Percentiles rank a stretch among this genome's conserved stretches.
Evolutionary conservation across 495 filamentous ascomycete species (phyloP).

Genomic region (Chaetomidium leptoderma): DNA sequence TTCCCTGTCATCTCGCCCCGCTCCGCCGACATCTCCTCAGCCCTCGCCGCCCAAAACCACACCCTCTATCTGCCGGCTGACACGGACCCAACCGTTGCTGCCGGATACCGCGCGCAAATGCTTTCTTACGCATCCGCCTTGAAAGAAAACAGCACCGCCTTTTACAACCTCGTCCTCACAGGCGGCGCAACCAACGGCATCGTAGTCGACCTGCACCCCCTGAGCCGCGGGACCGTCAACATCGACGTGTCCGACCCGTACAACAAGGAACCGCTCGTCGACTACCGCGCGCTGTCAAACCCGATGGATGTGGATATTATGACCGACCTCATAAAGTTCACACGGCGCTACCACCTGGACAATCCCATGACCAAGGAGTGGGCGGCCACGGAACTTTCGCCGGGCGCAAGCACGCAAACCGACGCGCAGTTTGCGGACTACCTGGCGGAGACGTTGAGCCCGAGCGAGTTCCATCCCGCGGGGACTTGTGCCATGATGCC

Average conservation of each 20-base stretch:
- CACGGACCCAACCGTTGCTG: slow-evolving; percentile 38
- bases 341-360: slow-evolving; percentile 36
- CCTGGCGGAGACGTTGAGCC: slow-evolving; percentile 30
- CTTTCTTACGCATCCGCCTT: slow-evolving; percentile 38
- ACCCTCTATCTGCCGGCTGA: slow-evolving; percentile 33
- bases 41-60: slow-evolving; percentile 37
- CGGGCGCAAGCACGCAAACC: slow-evolving; percentile 30
- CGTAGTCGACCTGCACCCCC: slow-evolving; percentile 42
- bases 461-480: slow-evolving; percentile 43
- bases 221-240: slow-evolving; percentile 45
- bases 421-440: slow-evolving; percentile 32
- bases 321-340: slow-evolving; percentile 41
- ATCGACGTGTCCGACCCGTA: slow-evolving; percentile 40
- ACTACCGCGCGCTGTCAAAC: slow-evolving; percentile 49
- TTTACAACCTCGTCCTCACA: slow-evolving; percentile 40
- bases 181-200: slow-evolving; percentile 34
- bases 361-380: slow-evolving; percentile 29
- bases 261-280: slow-evolving; percentile 39
- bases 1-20: slow-evolving; percentile 43
- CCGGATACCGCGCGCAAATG: slow-evolving; percentile 47
- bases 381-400: slow-evolving; percentile 29
- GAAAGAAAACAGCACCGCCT: slow-evolving; percentile 38
- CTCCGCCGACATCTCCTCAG: slow-evolving; percentile 31
- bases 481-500: slow-evolving; percentile 49
- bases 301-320: slow-evolving; percentile 44